Conservation (phyloP, 306 rosid species). For the Glycine tomentella region DNA sequence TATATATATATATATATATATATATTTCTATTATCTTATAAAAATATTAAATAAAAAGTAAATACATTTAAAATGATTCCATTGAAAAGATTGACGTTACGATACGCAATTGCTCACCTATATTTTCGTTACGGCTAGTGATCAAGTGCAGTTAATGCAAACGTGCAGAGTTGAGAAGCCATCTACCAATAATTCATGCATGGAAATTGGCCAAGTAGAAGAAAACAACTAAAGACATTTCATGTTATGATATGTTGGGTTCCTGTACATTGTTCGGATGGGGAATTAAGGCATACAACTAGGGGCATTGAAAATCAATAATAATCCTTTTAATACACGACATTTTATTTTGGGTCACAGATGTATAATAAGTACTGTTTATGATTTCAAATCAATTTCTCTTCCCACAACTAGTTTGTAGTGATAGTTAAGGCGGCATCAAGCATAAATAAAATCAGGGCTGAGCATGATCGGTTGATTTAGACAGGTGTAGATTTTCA, state of each 20-base stretch:
- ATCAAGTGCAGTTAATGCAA: conserved; percentile 40
- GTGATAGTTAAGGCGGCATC: not conserved
- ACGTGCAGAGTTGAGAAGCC: not conserved
- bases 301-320: conserved; percentile 40
- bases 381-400: conserved; percentile 10
- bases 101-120: not conserved
- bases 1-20: not conserved
- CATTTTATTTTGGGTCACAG: not conserved
- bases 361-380: conserved; percentile 16
- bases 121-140: not conserved
- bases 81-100: not conserved
- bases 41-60: not conserved
- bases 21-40: not conserved
- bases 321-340: not conserved
- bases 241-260: conserved; percentile 9
- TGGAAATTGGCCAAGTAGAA: conserved; percentile 39
- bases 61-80: not conserved
- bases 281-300: conserved; percentile 16
- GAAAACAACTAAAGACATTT: conserved; percentile 30
- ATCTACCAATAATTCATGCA: conserved; percentile 37
- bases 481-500: too few relatives aligned
- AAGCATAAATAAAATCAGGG: too few relatives aligned
- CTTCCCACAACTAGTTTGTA: not conserved
- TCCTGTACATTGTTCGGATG: not conserved
- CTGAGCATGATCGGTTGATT: too few relatives aligned